Percentiles rank a stretch among this genome's conserved stretches.
phyloP scores from a whole-genome alignment of 495 filamentous ascomycete species.

The Aspergillus conjunctus region DNA sequence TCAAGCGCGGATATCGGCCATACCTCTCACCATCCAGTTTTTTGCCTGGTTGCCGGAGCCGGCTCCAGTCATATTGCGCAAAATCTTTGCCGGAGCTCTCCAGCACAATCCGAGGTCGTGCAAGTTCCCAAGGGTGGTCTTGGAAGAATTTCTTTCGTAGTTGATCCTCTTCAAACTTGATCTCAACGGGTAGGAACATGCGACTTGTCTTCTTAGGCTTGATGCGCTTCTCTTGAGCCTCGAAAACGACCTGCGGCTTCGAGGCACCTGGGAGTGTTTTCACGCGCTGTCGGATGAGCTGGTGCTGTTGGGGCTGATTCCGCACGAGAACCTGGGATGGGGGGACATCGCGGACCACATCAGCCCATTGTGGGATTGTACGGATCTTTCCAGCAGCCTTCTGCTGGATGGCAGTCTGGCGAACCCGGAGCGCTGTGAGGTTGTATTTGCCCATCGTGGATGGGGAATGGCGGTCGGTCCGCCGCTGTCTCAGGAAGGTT shows the following conservation, averaged over 20 bases:
- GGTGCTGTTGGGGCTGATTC: constrained; percentile 65
- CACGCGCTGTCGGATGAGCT: constrained; percentile 54
- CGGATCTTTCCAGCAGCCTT: constrained; percentile 52
- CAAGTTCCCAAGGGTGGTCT: constrained; percentile 97
- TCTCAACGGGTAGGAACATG: constrained; percentile 74
- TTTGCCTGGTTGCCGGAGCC: constrained; percentile 75
- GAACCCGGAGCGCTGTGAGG: constrained; percentile 72
- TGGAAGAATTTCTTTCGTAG: constrained; percentile 79
- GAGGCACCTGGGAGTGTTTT: constrained; percentile 40
- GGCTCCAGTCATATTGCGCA: constrained; percentile 77
- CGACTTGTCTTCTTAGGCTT: constrained; percentile 66
- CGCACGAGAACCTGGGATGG: constrained; percentile 77
- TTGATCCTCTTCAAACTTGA: constrained; percentile 83
- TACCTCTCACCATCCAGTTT: constrained; percentile 85
- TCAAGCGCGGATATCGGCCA: constrained; percentile 16
- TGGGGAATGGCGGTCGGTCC: constrained; percentile 9
- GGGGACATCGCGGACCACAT: constrained; percentile 71
- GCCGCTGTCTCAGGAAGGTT: constrained; percentile 3
- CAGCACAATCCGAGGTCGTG: constrained; percentile 79
- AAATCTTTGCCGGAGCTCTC: constrained; percentile 85
- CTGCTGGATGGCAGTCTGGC: constrained; percentile 62
- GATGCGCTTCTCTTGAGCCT: constrained; percentile 41
- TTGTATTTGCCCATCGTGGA: constrained; percentile 67
- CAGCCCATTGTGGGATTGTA: constrained; percentile 72
- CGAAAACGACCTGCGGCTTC: constrained; percentile 42